Conservation (phyloP, 1,284 basidiomycete genomes). For the Marasmius oreades region DNA sequence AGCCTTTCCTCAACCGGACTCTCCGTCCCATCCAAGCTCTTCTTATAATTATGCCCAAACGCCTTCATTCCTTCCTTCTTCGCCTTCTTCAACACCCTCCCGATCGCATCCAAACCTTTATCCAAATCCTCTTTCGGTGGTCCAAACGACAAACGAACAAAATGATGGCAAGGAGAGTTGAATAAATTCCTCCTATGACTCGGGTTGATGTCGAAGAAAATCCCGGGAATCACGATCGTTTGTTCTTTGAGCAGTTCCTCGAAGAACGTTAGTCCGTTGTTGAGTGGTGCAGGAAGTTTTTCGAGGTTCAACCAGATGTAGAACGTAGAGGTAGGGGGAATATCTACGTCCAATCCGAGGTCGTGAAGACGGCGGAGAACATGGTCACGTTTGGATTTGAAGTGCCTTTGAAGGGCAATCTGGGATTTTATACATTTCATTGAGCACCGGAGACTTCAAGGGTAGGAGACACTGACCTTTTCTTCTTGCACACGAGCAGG, state of each 20-base stretch:
- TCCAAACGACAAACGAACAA: slow-evolving; percentile 84
- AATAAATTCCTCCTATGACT: slow-evolving; percentile 84
- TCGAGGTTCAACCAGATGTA: slow-evolving; percentile 91
- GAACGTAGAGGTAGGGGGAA: slow-evolving; percentile 79
- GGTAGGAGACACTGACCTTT: no score
- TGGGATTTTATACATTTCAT: no score
- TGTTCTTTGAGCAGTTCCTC: slow-evolving; percentile 91
- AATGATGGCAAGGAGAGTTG: slow-evolving; percentile 89
- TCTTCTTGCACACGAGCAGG: slow-evolving; percentile 67
- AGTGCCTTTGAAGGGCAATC: slow-evolving; percentile 82
- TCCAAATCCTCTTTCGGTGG: slow-evolving; percentile 83
- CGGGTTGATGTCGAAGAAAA: slow-evolving; percentile 88
- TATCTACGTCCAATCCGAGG: slow-evolving; percentile 72
- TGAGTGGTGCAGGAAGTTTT: slow-evolving; percentile 73
- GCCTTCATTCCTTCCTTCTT: slow-evolving; percentile 54
- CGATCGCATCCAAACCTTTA: slow-evolving; percentile 82
- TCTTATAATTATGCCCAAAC: slow-evolving; percentile 67
- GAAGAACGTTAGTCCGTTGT: slow-evolving; percentile 92
- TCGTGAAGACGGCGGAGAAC: slow-evolving; percentile 79
- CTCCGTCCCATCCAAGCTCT: slow-evolving; percentile 41
- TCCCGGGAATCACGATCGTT: slow-evolving; percentile 85
- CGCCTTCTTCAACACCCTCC: slow-evolving; percentile 70
- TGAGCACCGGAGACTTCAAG: no score
- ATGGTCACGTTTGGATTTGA: slow-evolving; percentile 89
- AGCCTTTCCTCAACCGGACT: neutral